phyloP scores from a whole-genome alignment of 108 stramenopile species.

The Asterionellopsis glacialis region DNA sequence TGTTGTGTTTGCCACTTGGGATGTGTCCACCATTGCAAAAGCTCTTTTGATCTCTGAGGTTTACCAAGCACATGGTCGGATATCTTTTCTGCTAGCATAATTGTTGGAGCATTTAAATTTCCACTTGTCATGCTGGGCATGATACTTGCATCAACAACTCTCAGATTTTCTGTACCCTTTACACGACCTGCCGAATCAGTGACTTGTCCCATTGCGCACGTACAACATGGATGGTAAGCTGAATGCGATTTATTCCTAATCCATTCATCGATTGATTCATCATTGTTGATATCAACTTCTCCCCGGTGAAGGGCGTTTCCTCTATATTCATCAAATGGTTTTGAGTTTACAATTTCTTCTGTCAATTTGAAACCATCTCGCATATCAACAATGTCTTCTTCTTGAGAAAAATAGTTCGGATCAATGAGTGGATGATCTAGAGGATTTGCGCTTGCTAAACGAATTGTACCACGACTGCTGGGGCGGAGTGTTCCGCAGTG shows the following conservation, averaged over 20 bases:
- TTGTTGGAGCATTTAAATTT: conserved; percentile 37
- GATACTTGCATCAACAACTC: conserved; percentile 34
- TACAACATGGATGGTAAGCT: conserved; percentile 33
- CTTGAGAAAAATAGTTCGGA: conserved; percentile 24
- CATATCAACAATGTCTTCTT: conserved; percentile 23
- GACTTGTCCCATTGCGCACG: conserved; percentile 46
- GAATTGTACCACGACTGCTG: conserved; percentile 11
- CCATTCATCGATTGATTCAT: conserved; percentile 37
- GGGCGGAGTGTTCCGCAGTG: not conserved
- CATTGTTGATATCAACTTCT: conserved; percentile 19
- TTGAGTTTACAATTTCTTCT: conserved; percentile 20
- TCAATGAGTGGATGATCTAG: conserved; percentile 29
- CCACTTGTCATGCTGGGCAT: conserved; percentile 36
- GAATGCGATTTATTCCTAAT: conserved; percentile 30
- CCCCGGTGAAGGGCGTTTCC: conserved; percentile 38
- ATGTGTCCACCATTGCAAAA: too few species aligned
- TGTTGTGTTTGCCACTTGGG: too few species aligned
- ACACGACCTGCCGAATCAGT: conserved; percentile 31
- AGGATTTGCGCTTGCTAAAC: conserved; percentile 24
- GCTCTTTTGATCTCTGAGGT: too few species aligned
- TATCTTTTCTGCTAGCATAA: conserved; percentile 38
- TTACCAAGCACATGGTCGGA: too few species aligned
- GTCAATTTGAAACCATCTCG: conserved; percentile 38
- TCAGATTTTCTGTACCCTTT: conserved; percentile 31
- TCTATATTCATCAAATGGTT: conserved; percentile 31